A percentile compares a stretch with the other conserved stretches of the same genome.
phyloP scores from a whole-genome alignment of 225 moss, liverwort and hornwort species.

The Antitrichia curtipendula region DNA sequence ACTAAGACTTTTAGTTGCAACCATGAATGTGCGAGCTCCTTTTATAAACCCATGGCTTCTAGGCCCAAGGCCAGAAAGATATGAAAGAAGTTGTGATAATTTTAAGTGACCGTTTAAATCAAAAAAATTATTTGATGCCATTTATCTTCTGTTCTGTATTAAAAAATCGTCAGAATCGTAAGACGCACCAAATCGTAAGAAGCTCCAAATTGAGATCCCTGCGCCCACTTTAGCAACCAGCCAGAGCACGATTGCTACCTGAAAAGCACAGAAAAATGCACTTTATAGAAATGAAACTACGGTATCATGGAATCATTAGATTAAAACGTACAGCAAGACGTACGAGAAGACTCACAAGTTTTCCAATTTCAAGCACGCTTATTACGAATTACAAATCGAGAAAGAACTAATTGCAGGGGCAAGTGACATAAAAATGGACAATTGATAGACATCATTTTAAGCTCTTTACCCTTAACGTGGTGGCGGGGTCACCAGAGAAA shows the following conservation, averaged over 20 bases:
- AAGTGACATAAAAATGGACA: background rate
- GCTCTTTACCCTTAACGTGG: slow-evolving; percentile 63
- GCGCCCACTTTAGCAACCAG: slow-evolving; percentile 70
- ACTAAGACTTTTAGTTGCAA: background rate
- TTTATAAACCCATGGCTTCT: background rate
- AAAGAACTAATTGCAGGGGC: background rate
- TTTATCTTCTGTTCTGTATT: background rate
- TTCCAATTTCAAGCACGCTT: background rate
- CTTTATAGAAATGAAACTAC: background rate
- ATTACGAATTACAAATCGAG: background rate
- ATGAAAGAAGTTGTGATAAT: background rate
- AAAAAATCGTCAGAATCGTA: background rate
- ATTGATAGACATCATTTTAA: background rate
- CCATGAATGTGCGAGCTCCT: background rate
- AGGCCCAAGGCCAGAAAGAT: background rate
- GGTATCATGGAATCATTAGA: background rate
- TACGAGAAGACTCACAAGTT: background rate
- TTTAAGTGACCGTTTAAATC: background rate
- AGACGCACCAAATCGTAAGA: slow-evolving; percentile 62
- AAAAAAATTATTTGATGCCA: background rate
- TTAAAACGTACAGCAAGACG: background rate
- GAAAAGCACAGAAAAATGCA: background rate
- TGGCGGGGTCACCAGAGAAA: slow-evolving; percentile 86
- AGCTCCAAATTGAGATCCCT: slow-evolving; percentile 75
- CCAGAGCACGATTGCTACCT: slow-evolving; percentile 90